Percentiles rank a stretch among this genome's conserved stretches.
Evolutionary conservation across 2,329 filamentous ascomycete species (phyloP).

Genomic region (Hansfordia pulvinata): DNA sequence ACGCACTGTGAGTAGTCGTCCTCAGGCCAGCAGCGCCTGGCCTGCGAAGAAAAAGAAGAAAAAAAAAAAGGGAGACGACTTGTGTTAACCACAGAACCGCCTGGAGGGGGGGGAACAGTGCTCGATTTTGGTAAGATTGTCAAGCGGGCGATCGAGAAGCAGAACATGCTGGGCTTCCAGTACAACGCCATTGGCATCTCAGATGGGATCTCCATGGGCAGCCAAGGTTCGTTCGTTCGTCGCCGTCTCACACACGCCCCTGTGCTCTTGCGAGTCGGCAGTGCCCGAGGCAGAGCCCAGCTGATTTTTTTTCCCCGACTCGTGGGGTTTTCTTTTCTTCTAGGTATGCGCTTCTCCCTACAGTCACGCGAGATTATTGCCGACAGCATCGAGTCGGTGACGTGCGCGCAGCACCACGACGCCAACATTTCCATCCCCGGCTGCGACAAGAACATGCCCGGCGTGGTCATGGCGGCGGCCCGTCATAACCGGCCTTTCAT

Average conservation of each 20-base stretch:
- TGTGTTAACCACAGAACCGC: conserved; percentile 1
- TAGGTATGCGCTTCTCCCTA: conserved; percentile 87
- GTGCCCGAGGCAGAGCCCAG: no score
- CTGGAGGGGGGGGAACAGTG: conserved; percentile 36
- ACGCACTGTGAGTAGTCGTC: conserved; percentile 14
- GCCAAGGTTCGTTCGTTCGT: conserved; percentile 48
- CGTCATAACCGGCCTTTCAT: conserved; percentile 84
- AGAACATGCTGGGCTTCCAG: conserved; percentile 88
- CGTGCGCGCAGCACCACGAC: conserved; percentile 83
- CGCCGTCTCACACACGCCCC: not conserved
- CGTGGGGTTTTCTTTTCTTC: no score
- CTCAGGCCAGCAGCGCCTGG: conserved; percentile 6
- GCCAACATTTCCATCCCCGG: conserved; percentile 88
- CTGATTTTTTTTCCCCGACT: no score
- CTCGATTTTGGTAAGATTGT: conserved; percentile 79
- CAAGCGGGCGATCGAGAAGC: conserved; percentile 66
- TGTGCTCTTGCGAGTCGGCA: no score
- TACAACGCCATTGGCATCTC: conserved; percentile 85
- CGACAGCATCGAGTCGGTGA: conserved; percentile 87
- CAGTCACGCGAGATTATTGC: conserved; percentile 88
- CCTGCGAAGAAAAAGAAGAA: no score
- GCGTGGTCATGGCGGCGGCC: conserved; percentile 79
- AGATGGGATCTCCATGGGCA: conserved; percentile 91
- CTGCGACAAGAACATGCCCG: conserved; percentile 97
- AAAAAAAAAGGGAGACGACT: not conserved